A percentile compares a stretch with the other conserved stretches of the same genome.
phyloP scores from a whole-genome alignment of 1,284 basidiomycete genomes.

The Cystobasidiaceae sp. region DNA sequence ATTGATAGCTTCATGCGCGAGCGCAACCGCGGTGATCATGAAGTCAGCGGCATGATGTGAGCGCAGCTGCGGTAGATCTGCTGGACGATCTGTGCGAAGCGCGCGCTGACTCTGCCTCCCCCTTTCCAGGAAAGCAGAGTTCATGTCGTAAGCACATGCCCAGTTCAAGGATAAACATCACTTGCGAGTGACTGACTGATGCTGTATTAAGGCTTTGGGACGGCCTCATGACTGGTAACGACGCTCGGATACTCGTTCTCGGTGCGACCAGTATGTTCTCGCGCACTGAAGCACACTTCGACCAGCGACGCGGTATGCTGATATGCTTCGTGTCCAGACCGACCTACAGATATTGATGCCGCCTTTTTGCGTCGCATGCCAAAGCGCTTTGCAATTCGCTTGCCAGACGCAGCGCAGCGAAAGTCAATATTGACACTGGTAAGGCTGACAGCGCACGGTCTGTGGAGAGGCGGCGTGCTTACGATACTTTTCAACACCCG shows the following conservation, averaged over 20 bases:
- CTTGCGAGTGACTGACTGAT: neutral
- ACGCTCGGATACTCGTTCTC: constrained; percentile 76
- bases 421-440: constrained; percentile 84
- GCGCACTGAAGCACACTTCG: constrained; percentile 67
- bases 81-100: neutral
- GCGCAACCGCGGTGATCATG: constrained; percentile 80
- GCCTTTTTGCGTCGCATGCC: constrained; percentile 67
- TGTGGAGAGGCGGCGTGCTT: no score
- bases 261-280: constrained; percentile 54
- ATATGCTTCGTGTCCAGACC: constrained; percentile 80
- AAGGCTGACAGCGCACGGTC: no score
- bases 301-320: constrained; percentile 60
- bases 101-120: neutral
- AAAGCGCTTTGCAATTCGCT: constrained; percentile 84
- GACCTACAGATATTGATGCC: constrained; percentile 90
- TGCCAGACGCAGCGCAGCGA: constrained; percentile 77
- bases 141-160: constrained; percentile 85
- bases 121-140: constrained; percentile 73
- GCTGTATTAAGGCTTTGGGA: constrained; percentile 76
- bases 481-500: neutral
- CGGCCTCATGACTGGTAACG: constrained; percentile 73
- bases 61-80: neutral
- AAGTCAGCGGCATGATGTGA: constrained; percentile 93
- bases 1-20: constrained; percentile 87
- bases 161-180: constrained; percentile 27